A percentile compares a stretch with the other conserved stretches of the same genome.
These are phyloP conservation scores for Nitzschia putrida DNA, from an alignment of 108 stramenopile genomes.

Conservation along the genomic window DNA sequence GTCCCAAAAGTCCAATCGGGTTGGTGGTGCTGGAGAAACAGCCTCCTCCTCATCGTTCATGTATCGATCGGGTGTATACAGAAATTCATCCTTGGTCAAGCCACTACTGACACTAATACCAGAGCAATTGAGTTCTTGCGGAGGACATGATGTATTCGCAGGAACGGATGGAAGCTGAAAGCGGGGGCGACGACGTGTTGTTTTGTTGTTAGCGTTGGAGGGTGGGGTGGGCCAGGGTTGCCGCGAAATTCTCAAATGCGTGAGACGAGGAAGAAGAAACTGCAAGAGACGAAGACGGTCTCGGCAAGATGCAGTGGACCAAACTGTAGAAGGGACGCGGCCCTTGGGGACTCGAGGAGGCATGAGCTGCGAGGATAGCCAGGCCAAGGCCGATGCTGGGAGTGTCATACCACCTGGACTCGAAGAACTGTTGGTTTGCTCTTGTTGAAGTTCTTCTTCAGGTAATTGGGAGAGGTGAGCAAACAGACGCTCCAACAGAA, in stretches of 20 bases:
- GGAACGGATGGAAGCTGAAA: background rate
- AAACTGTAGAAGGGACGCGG: slow-evolving; percentile 4
- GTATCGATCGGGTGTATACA: background rate
- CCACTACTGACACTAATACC: slow-evolving; percentile 15
- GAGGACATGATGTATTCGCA: slow-evolving; percentile 9
- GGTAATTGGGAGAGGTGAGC: slow-evolving; percentile 28
- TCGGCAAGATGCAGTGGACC: slow-evolving; percentile 20
- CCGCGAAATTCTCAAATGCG: slow-evolving; percentile 54
- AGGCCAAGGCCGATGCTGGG: slow-evolving; percentile 73
- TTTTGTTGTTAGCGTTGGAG: slow-evolving; percentile 3
- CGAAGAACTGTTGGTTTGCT: background rate
- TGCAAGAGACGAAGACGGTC: slow-evolving; percentile 57
- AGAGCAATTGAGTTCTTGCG: slow-evolving; percentile 17
- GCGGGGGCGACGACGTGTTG: background rate
- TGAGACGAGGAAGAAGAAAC: slow-evolving; percentile 57
- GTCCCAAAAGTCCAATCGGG: slow-evolving; percentile 10
- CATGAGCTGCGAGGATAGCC: slow-evolving; percentile 59
- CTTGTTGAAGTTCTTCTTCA: slow-evolving; percentile 22
- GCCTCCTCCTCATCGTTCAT: no score
- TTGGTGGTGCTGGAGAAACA: slow-evolving; percentile 44
- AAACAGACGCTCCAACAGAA: slow-evolving; percentile 36
- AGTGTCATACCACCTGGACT: slow-evolving; percentile 55
- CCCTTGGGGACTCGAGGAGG: slow-evolving; percentile 1
- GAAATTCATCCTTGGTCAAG: slow-evolving; percentile 16
- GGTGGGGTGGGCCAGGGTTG: slow-evolving; percentile 63